Percentiles rank a stretch among this genome's conserved stretches.
Conservation (phyloP, 2,329 filamentous ascomycete genomes). For the Talaromyces sp. region DNA sequence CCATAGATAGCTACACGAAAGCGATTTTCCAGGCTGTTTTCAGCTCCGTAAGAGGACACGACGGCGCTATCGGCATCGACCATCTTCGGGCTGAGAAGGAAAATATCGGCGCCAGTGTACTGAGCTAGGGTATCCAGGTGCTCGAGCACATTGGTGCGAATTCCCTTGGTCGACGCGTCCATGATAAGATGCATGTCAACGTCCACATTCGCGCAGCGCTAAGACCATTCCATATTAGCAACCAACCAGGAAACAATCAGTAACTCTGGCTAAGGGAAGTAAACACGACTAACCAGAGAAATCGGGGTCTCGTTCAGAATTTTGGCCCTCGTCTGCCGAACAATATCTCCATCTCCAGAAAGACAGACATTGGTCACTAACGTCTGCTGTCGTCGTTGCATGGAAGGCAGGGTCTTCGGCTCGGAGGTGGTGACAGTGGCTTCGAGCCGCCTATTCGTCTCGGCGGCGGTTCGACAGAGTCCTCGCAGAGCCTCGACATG, state of each 20-base stretch:
- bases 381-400: slow-evolving; percentile 49
- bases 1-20: slow-evolving; percentile 93
- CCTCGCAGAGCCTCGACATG: slow-evolving; percentile 76
- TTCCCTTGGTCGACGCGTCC: slow-evolving; percentile 62
- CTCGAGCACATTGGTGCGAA: slow-evolving; percentile 72
- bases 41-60: slow-evolving; percentile 69
- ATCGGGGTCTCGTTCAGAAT: slow-evolving; percentile 91
- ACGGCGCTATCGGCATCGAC: slow-evolving; percentile 70
- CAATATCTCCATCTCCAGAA: slow-evolving; percentile 79
- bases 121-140: slow-evolving; percentile 82
- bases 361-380: slow-evolving; percentile 84
- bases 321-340: slow-evolving; percentile 82
- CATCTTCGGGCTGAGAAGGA: slow-evolving; percentile 85
- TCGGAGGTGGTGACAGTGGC: slow-evolving; percentile 79
- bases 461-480: slow-evolving; percentile 77
- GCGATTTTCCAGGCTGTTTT: slow-evolving; percentile 75
- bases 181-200: slow-evolving; percentile 88
- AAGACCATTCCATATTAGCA: slow-evolving; percentile 15
- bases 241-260: not conserved
- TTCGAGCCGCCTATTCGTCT: slow-evolving; percentile 66
- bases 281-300: slow-evolving; percentile 66
- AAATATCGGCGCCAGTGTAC: slow-evolving; percentile 94
- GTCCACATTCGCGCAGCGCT: slow-evolving; percentile 92
- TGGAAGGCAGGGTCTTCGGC: slow-evolving; percentile 59
- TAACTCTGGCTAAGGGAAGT: slow-evolving; percentile 3